Evolutionary conservation across 2,329 filamentous ascomycete species (phyloP).

Genomic region (Diaporthe destruens): DNA sequence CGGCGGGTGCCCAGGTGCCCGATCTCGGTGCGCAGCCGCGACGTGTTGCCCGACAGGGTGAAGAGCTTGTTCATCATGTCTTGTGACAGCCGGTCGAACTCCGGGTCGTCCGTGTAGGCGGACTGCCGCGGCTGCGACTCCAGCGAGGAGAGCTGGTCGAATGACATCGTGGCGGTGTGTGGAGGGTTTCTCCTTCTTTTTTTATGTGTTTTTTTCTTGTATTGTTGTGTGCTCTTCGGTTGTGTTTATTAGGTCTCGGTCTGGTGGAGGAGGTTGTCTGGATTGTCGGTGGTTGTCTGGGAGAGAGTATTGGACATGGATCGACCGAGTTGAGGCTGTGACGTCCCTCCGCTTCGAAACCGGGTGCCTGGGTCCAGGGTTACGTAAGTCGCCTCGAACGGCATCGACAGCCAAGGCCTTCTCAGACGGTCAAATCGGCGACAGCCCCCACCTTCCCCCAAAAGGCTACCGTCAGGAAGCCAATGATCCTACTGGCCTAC

Average conservation of each 20-base stretch:
- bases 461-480: too few relatives aligned
- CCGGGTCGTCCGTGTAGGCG: conserved; percentile 90
- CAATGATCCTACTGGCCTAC: too few relatives aligned
- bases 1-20: conserved; percentile 88
- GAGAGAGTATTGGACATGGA: neutral
- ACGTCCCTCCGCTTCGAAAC: conserved; percentile 36
- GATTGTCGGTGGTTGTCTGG: conserved; percentile 27
- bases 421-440: too few relatives aligned
- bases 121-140: conserved; percentile 77
- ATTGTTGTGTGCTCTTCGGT: neutral
- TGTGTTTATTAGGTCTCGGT: neutral
- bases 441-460: too few relatives aligned
- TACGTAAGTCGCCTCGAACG: conserved; percentile 11
- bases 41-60: conserved; percentile 87
- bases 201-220: neutral
- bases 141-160: conserved; percentile 85
- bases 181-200: neutral
- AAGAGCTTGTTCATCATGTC: conserved; percentile 90
- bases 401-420: too few relatives aligned
- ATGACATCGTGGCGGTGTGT: conserved; percentile 76
- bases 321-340: conserved; percentile 25
- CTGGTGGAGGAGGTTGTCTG: neutral
- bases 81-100: conserved; percentile 86
- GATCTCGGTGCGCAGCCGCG: conserved; percentile 86
- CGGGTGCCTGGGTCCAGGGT: conserved; percentile 4